Conservation (phyloP, 139 green algal species). For the Yamagishiella unicocca region DNA sequence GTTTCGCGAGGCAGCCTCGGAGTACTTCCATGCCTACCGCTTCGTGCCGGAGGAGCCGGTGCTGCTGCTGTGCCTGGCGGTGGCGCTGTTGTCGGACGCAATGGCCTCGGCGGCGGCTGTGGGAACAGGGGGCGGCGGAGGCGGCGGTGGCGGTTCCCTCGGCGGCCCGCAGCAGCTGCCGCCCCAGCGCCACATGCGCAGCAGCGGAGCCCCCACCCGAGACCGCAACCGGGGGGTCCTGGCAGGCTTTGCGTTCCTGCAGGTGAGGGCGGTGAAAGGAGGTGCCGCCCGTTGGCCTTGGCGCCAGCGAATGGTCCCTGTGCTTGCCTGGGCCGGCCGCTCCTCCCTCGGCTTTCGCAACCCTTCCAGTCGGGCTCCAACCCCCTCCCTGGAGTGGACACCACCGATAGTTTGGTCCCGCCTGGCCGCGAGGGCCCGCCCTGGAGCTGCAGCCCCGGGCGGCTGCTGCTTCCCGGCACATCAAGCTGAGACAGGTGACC, state of each 20-base stretch:
- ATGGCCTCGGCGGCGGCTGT: conserved; percentile 62
- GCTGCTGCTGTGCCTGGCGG: conserved; percentile 75
- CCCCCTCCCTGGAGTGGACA: too few relatives aligned
- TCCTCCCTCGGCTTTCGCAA: too few relatives aligned
- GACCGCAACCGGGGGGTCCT: conserved; percentile 77
- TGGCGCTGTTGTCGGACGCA: conserved; percentile 61
- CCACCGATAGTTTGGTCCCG: too few relatives aligned
- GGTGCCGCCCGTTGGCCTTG: too few relatives aligned
- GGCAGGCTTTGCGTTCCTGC: conserved; percentile 85
- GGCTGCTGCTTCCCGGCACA: too few relatives aligned
- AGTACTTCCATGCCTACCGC: conserved; percentile 81
- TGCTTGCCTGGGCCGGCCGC: too few relatives aligned
- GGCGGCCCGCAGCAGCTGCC: background rate
- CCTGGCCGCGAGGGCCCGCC: too few relatives aligned
- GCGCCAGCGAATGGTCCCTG: too few relatives aligned
- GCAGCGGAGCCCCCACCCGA: background rate
- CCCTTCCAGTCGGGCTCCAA: too few relatives aligned
- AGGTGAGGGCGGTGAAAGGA: conserved; percentile 65
- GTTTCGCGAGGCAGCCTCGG: conserved; percentile 64
- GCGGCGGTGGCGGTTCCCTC: conserved; percentile 79
- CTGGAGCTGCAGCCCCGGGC: too few relatives aligned
- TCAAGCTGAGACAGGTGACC: too few relatives aligned
- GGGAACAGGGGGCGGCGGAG: conserved; percentile 37
- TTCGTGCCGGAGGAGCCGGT: conserved; percentile 71
- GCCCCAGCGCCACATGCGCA: background rate